Percentiles rank a stretch among this genome's conserved stretches.
These are phyloP conservation scores for Bimuria novae-zelandiae DNA, from an alignment of 2,329 filamentous ascomycete species.

Conservation along the genomic window DNA sequence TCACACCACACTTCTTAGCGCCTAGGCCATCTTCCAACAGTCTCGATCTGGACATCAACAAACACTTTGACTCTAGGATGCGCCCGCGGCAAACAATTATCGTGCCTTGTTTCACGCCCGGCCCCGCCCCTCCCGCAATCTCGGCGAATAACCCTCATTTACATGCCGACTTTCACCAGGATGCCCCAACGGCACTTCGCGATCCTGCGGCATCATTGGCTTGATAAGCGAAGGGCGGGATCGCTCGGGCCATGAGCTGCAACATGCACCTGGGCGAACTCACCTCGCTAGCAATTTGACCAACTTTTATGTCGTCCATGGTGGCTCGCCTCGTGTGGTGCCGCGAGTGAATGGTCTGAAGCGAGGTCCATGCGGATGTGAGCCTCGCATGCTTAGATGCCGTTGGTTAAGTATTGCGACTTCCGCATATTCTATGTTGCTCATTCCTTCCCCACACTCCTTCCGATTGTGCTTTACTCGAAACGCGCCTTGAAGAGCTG, in stretches of 20 bases:
- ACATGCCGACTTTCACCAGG: slow-evolving; percentile 3
- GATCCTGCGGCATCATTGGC: slow-evolving; percentile 1
- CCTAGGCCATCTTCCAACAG: not conserved
- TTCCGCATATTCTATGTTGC: not conserved
- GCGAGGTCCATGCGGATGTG: slow-evolving; percentile 4
- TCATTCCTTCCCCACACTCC: slow-evolving; percentile 7
- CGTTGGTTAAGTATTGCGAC: slow-evolving; percentile 1
- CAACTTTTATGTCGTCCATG: not conserved
- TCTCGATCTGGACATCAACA: not conserved
- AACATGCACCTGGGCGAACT: slow-evolving; percentile 1
- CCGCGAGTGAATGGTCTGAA: not conserved
- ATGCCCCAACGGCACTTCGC: not conserved
- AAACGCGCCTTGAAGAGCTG: slow-evolving; percentile 11
- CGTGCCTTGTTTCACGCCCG: slow-evolving; percentile 6
- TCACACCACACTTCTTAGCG: not conserved
- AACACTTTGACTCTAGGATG: not conserved
- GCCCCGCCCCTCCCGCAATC: slow-evolving; percentile 8
- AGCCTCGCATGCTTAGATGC: not conserved
- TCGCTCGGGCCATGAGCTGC: not conserved
- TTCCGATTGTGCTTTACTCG: not conserved
- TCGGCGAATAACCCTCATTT: slow-evolving; percentile 10
- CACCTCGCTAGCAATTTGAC: not conserved
- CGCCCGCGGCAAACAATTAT: not conserved
- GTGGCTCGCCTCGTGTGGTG: not conserved
- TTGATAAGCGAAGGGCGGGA: not conserved